These are phyloP conservation scores for Saprolegnia parasitica DNA, from an alignment of 352 stramenopile genomes.

Conservation along the genomic window DNA sequence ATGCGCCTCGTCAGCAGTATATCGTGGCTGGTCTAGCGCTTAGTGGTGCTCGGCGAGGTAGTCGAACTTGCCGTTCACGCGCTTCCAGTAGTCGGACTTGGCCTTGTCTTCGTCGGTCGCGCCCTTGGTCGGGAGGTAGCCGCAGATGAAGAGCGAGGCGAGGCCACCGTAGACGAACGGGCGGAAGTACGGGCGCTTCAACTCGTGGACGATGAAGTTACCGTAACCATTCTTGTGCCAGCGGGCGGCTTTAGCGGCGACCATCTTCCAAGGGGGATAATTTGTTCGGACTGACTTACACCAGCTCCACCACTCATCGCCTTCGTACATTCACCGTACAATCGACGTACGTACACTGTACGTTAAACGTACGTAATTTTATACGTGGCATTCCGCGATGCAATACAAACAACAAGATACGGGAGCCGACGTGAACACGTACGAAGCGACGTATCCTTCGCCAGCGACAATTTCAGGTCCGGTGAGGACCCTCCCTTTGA, in stretches of 20 bases:
- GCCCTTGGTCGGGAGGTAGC: slow-evolving; percentile 68
- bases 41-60: slow-evolving; percentile 28
- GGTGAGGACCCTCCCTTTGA: background rate
- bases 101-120: slow-evolving; percentile 79
- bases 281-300: slow-evolving; percentile 16
- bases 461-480: background rate
- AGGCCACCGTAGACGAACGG: slow-evolving; percentile 75
- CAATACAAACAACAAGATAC: background rate
- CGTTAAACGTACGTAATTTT: background rate
- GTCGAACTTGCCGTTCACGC: slow-evolving; percentile 57
- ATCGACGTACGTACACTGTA: background rate
- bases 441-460: background rate
- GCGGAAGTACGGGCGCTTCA: slow-evolving; percentile 73
- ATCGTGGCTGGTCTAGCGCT: background rate
- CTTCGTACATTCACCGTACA: slow-evolving; percentile 13
- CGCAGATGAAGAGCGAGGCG: slow-evolving; percentile 79
- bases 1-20: background rate
- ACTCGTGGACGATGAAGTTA: slow-evolving; percentile 73
- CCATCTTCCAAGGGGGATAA: slow-evolving; percentile 12
- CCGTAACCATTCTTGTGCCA: slow-evolving; percentile 79
- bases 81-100: slow-evolving; percentile 84
- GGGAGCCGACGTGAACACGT: background rate
- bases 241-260: slow-evolving; percentile 52
- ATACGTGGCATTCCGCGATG: background rate
- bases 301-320: slow-evolving; percentile 15